A percentile compares a stretch with the other conserved stretches of the same genome.
These are phyloP conservation scores for Ophiostoma fasciatum DNA, from an alignment of 2,329 filamentous ascomycete genomes.

Conservation along the genomic window DNA sequence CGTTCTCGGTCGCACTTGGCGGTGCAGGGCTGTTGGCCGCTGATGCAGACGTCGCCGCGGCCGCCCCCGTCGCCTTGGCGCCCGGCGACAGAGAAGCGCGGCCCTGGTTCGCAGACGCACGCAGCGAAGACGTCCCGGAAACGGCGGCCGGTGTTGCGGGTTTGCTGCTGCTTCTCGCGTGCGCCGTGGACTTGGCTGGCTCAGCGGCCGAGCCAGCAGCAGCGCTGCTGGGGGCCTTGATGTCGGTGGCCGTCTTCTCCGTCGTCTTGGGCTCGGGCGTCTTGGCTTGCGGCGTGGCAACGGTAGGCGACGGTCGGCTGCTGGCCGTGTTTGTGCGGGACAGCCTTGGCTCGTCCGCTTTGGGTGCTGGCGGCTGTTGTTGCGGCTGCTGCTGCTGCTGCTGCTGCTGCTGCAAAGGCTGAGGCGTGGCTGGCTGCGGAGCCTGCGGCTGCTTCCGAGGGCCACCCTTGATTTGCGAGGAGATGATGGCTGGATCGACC, in stretches of 20 bases:
- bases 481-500: conserved; percentile 81
- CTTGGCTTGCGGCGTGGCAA: conserved; percentile 18
- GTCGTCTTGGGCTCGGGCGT: conserved; percentile 19
- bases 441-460: conserved; percentile 21
- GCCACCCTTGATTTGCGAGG: conserved; percentile 51
- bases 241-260: conserved; percentile 17
- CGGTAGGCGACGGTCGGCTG: conserved; percentile 16
- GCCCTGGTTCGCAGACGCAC: conserved; percentile 22
- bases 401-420: no score
- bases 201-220: no score
- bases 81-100: conserved; percentile 26
- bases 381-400: no score
- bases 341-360: conserved; percentile 22
- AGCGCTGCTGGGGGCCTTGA: no score
- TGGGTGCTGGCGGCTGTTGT: no score
- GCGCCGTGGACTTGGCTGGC: not conserved
- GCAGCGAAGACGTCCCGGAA: conserved; percentile 7
- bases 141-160: not conserved
- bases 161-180: conserved; percentile 1
- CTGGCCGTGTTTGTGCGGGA: conserved; percentile 7
- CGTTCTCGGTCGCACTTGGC: conserved; percentile 43
- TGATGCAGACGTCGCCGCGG: not conserved
- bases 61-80: conserved; percentile 17
- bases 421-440: conserved; percentile 25
- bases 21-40: conserved; percentile 18